A percentile compares a stretch with the other conserved stretches of the same genome.
Evolutionary conservation across 176 grass and related monocot species (phyloP).

Genomic region (Microstegium vimineum): DNA sequence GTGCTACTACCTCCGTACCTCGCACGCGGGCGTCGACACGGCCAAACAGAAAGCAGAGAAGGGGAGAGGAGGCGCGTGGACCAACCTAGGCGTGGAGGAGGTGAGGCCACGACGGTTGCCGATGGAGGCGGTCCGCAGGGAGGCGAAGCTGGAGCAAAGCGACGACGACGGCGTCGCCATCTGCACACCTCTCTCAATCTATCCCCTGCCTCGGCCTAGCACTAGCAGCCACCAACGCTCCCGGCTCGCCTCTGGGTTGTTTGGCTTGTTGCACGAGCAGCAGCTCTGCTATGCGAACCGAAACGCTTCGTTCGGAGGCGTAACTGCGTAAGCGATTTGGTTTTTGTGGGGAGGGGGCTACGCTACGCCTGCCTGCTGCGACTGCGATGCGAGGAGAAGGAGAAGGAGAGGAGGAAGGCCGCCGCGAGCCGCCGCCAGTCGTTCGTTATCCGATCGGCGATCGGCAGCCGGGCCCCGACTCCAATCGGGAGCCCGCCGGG

Average conservation of each 20-base stretch:
- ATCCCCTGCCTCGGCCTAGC: background rate
- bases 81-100: constrained; percentile 30
- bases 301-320: background rate
- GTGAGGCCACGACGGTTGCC: constrained; percentile 29
- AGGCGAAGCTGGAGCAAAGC: constrained; percentile 52
- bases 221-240: background rate
- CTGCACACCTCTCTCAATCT: background rate
- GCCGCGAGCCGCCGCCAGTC: background rate
- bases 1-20: background rate
- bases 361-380: background rate
- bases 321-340: background rate
- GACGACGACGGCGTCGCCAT: constrained; percentile 60
- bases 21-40: background rate
- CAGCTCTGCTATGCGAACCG: background rate
- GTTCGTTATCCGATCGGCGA: constrained; percentile 33
- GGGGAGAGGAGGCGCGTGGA: background rate
- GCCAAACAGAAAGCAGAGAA: background rate
- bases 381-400: background rate
- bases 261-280: constrained; percentile 5
- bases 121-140: constrained; percentile 23
- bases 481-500: background rate
- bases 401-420: background rate
- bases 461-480: background rate
- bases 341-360: background rate
- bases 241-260: background rate